phyloP scores from a whole-genome alignment of 345 rosid genomes.

The Excoecaria cochinchinensis region DNA sequence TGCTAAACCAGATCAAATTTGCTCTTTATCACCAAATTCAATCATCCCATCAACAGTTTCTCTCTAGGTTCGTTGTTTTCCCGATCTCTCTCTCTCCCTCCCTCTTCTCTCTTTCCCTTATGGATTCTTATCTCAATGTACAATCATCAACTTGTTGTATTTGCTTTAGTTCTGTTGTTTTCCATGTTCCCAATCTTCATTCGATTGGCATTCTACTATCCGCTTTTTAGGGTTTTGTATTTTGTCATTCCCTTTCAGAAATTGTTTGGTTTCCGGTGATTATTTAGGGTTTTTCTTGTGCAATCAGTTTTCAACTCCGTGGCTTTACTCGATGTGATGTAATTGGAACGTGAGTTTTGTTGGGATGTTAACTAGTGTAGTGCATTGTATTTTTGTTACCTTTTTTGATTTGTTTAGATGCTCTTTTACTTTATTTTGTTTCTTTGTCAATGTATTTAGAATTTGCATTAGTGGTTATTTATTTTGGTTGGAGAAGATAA shows the following conservation, averaged over 20 bases:
- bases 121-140: not conserved
- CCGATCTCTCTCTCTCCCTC: not conserved
- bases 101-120: no score
- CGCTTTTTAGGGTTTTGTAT: slow-evolving; percentile 1
- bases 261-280: not conserved
- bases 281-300: slow-evolving; percentile 6
- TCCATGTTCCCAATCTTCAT: not conserved
- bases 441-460: not conserved
- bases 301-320: not conserved
- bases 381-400: not conserved
- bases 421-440: not conserved
- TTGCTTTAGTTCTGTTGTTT: not conserved
- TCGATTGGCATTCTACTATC: not conserved
- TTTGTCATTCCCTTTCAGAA: not conserved
- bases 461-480: not conserved
- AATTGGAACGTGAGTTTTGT: not conserved
- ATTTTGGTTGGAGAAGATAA: not conserved
- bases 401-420: not conserved
- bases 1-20: not conserved
- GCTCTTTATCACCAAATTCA: not conserved
- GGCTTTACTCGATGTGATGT: not conserved
- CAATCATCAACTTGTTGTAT: not conserved
- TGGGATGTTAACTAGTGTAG: not conserved
- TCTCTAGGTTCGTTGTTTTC: not conserved
- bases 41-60: not conserved